These are phyloP conservation scores for Madurella mycetomatis DNA, from an alignment of 2,329 filamentous ascomycete species.

Conservation along the genomic window DNA sequence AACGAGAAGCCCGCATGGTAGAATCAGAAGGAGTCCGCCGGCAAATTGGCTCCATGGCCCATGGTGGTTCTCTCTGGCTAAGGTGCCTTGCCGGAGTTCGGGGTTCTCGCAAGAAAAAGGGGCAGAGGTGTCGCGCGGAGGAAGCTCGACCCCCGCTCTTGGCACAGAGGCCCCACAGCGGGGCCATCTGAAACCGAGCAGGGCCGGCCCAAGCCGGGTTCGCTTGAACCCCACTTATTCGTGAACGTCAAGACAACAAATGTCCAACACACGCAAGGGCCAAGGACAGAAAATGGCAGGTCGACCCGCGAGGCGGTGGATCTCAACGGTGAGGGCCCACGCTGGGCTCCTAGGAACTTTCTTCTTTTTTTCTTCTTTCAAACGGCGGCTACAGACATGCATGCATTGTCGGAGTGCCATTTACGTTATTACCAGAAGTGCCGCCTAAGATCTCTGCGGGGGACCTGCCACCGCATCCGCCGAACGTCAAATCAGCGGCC, in stretches of 20 bases:
- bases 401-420: neutral
- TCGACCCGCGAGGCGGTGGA: too few species aligned
- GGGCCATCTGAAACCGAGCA: slow-evolving; percentile 6
- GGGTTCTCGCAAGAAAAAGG: neutral
- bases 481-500: neutral
- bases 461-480: neutral
- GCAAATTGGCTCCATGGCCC: too few species aligned
- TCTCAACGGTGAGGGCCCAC: neutral
- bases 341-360: too few species aligned
- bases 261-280: neutral
- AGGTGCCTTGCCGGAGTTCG: too few species aligned
- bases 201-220: neutral
- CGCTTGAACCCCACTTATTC: neutral
- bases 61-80: too few species aligned
- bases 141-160: slow-evolving; percentile 10
- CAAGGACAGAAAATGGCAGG: too few species aligned
- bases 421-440: neutral
- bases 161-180: slow-evolving; percentile 2
- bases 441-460: neutral
- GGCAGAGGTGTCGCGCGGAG: neutral
- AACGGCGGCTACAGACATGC: too few species aligned
- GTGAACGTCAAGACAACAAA: slow-evolving; percentile 2
- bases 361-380: too few species aligned
- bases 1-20: too few species aligned
- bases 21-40: too few species aligned